A percentile compares a stretch with the other conserved stretches of the same genome.
Conservation (phyloP, 2,329 filamentous ascomycete genomes). For the Talaromyces sp. region DNA sequence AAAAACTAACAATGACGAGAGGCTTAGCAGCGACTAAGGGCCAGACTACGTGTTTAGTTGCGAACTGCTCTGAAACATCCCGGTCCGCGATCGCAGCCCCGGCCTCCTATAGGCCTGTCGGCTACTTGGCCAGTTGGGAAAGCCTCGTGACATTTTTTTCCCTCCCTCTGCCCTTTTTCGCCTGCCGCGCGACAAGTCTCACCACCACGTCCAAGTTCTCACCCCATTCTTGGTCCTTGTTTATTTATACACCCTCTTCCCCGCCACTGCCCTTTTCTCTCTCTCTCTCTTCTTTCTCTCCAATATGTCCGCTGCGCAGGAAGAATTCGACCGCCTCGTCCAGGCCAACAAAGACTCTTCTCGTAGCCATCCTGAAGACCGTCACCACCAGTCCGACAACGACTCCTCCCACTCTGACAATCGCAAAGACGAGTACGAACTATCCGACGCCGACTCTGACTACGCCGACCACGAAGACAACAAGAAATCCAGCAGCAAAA, state of each 20-base stretch:
- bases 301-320: slow-evolving; percentile 42
- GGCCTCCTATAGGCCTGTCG: background rate
- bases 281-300: slow-evolving; percentile 16
- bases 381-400: slow-evolving; percentile 27
- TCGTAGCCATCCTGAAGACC: slow-evolving; percentile 42
- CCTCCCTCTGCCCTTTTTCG: background rate
- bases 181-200: background rate
- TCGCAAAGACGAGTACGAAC: slow-evolving; percentile 22
- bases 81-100: background rate
- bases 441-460: slow-evolving; percentile 25
- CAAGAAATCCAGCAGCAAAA: slow-evolving; percentile 19
- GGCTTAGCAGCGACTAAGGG: background rate
- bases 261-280: background rate
- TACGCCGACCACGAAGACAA: slow-evolving; percentile 32
- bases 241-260: background rate
- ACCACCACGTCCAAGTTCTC: background rate
- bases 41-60: background rate
- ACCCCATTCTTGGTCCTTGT: background rate
- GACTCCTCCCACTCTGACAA: slow-evolving; percentile 26
- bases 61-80: background rate
- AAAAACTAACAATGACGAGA: background rate
- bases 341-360: slow-evolving; percentile 29
- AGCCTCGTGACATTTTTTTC: background rate
- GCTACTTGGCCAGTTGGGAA: background rate
- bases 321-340: slow-evolving; percentile 44